phyloP scores from a whole-genome alignment of 257 asterid genomes.

The Euphrasia confusa region DNA sequence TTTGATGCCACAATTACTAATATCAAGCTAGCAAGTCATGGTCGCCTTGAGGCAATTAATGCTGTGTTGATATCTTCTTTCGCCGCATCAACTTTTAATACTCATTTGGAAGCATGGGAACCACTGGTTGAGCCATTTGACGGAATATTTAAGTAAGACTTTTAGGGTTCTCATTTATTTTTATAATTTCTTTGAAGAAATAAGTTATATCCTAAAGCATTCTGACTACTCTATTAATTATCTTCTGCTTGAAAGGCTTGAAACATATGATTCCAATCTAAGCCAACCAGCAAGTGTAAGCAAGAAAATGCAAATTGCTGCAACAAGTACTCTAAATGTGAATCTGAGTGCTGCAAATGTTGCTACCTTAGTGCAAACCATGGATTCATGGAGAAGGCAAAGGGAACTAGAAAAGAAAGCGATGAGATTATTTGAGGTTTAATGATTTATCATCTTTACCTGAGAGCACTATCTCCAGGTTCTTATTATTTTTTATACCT shows the following conservation, averaged over 20 bases:
- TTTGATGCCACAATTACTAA: constrained; percentile 92
- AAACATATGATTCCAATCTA: constrained; percentile 67
- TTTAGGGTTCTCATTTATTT: constrained; percentile 11
- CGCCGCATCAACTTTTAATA: constrained; percentile 91
- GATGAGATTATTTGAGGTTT: constrained; percentile 61
- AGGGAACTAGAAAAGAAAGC: constrained; percentile 93
- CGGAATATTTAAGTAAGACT: constrained; percentile 83
- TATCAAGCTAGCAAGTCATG: constrained; percentile 94
- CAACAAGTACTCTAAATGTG: constrained; percentile 74
- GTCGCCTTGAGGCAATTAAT: constrained; percentile 77
- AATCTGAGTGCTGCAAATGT: constrained; percentile 85
- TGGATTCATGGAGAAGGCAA: constrained; percentile 86
- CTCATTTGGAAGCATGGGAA: constrained; percentile 95
- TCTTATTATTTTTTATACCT: constrained; percentile 19
- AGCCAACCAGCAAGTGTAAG: constrained; percentile 62
- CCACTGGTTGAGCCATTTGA: constrained; percentile 98
- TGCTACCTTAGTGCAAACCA: constrained; percentile 66
- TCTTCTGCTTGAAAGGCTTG: constrained; percentile 58
- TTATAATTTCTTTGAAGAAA: constrained; percentile 1
- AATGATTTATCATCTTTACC: constrained; percentile 12
- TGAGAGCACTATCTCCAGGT: constrained; percentile 11
- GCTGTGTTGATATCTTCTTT: constrained; percentile 85
- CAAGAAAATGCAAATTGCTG: constrained; percentile 79
- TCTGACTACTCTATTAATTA: constrained; percentile 25
- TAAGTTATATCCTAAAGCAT: constrained; percentile 9